Evolutionary conservation across 2,329 filamentous ascomycete genomes (phyloP), one percentile per base, ranked within the genome.

Genomic region (Penicillium freii): DNA sequence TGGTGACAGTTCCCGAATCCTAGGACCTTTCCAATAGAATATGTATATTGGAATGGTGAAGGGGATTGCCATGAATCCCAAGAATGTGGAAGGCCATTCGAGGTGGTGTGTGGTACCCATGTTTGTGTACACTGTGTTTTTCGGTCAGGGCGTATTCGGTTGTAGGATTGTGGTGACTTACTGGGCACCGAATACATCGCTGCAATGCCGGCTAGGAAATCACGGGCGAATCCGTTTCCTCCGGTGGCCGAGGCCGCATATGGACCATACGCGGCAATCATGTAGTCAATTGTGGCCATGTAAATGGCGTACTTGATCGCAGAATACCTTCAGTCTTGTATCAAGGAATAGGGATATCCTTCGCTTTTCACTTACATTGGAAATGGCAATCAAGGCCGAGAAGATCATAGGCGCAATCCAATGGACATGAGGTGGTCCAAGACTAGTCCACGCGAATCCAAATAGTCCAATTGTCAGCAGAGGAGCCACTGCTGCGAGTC

Each of bases 261-360:
- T 0, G 81, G 81, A 0, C 85, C 86, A 65, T 88, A 89, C 0
- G 84, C 80, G 25, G 83, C 84, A 47, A 88, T 84, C 81, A 87
- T 87, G 71, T 87, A 88, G 68, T 88, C 85, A 64, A 88, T 85
- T 1, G 84, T 85, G 7, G 83, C 81, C 79, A 86, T 84, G 66
- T 87, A 86, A 36, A 86, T 85, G 17, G 69, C 65, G 52, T 69
- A 75, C 73, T 75, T 53, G 23, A 33, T 40, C 19, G 27, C 9
- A 19, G 17, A 21, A 15, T 33, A 33, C 21, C n/a, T 11, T 31
- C 9, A 27, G 8, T 6, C 8, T 19, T 15, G 9, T 33, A 29
- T 33, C 3, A 15, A 21, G 11, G 1, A 1, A 33, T 4, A 29
- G 10, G 4, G 36, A 39, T 19, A 2, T 39, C 5, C n/a, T 39